Evolutionary conservation across 805 yeast genomes (phyloP), one percentile per base, ranked within the genome.

Genomic region (Myxozyma geophila): DNA sequence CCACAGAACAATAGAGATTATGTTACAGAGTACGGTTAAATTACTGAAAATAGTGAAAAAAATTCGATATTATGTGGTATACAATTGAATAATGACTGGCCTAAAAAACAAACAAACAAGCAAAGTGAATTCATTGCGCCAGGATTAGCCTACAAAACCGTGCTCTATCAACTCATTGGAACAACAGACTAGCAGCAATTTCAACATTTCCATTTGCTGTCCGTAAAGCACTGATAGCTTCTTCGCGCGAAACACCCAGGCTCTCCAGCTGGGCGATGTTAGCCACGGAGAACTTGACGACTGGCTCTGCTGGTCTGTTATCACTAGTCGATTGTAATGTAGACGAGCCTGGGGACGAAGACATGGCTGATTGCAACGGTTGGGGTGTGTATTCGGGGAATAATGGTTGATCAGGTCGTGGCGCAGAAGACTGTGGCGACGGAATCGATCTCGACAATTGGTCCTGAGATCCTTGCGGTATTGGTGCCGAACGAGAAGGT

Each of bases 171-270:
- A 35, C 12, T 58, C 39, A 61, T 56, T 65, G 67, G 52, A 70
- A 67, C 52, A 70, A 55, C 21, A 89, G 71, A 0, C 96, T 85
- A 0, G 97, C 98, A 0, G 98, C 98, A 66, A 86, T 68, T 58
- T 93, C 98, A 0, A 88, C 84, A 72, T 92, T 89, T 8, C 97
- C 97, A 35, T 82, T 80, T 1, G 96, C 83, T 63, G 79, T 82
- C 35, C 79, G 77, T 57, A 93, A 77, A 0, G 97, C 97, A 2
- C 75, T 71, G 1, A 86, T 75, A 0, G 87, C 95, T 67, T 89
- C 87, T 1, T 76, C 73, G 68, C 85, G 80, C 2, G 87, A 75
- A 70, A 92, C 91, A 0, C 98, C 98, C 64, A 93, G 77, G 15
- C 81, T 81, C 54, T 83, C 81, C 58, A 92, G 78, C 58, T 82